Evolutionary conservation across 176 grass and related monocot species (phyloP), one percentile per base, ranked within the genome.

Genomic region (Musa beccarii): DNA sequence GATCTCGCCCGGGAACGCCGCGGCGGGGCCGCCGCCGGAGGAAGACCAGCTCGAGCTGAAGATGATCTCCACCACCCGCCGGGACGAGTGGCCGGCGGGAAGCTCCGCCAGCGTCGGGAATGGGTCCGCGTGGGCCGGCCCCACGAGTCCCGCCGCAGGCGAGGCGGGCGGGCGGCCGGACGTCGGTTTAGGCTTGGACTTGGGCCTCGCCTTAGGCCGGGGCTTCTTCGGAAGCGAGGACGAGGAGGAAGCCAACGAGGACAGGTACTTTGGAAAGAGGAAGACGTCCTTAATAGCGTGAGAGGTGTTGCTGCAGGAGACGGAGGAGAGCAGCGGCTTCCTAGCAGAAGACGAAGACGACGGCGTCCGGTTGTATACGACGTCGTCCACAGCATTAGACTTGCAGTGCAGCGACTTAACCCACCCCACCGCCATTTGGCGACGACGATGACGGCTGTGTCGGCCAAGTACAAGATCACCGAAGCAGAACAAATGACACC

Each of bases 21-120:
- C 65, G 13, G n/a, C 71, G 19, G 71, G 9, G 0, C 23, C 8
- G 9, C 53, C 23, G 19, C 26, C 7, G 17, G 57, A 62, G 17
- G 57, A 17, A 6, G 57, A 62, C 83, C 79, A 86, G 15, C 84
- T 63, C 19, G 79, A 59, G 2, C 34, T 51, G 53, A 81, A 81
- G 84, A 86, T 81, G 59, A 86, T 76, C 75, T 81, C 79, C 52
- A 81, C 79, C 8, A 86, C 69, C 4, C 75, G 79, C 12, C 84
- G 79, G 2, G 84, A 86, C 12, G 69, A 73, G 75, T 86, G 79
- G 2, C 62, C 69, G 16, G 77, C 53, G 23, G 84, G 79, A 21
- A 81, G 79, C 68, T 85, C 84, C 28, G 79, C 68, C 78, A 85
- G 75, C 10, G 74, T 57, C 52, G 75, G 59, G 34, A 85, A 59